Conservation (phyloP, 2,329 filamentous ascomycete genomes). For the Lomentospora prolificans region DNA sequence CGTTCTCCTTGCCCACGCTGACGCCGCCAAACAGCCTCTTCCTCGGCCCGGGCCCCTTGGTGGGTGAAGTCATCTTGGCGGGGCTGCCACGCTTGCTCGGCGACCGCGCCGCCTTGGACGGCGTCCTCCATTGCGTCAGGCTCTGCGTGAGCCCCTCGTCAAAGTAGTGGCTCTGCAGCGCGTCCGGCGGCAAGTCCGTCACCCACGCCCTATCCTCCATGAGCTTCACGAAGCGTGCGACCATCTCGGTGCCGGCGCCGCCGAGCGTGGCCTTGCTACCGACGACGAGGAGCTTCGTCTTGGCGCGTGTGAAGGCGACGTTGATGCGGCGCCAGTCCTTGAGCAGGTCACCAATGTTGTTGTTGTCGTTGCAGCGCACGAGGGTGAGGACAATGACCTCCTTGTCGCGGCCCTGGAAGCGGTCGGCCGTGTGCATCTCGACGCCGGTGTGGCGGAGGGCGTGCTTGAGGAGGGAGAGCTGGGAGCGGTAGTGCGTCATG, state of each 20-base stretch:
- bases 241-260: conserved; percentile 62
- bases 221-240: conserved; percentile 64
- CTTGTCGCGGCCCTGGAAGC: conserved; percentile 94
- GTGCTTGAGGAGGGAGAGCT: conserved; percentile 74
- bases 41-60: conserved; percentile 9
- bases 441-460: conserved; percentile 55
- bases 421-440: conserved; percentile 94
- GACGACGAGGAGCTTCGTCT: conserved; percentile 82
- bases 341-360: conserved; percentile 79
- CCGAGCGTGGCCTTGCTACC: conserved; percentile 72
- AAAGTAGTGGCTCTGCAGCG: conserved; percentile 59
- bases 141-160: conserved; percentile 44
- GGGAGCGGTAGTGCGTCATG: conserved; percentile 93
- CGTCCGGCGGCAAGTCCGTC: conserved; percentile 57
- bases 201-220: conserved; percentile 76
- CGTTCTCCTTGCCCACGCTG: conserved; percentile 32
- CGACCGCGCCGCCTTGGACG: conserved; percentile 6
- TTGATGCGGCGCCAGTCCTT: conserved; percentile 92
- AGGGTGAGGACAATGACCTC: conserved; percentile 81
- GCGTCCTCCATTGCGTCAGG: conserved; percentile 20
- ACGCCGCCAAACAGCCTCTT: conserved; percentile 9
- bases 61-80: conserved; percentile 9
- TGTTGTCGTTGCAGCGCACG: conserved; percentile 75
- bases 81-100: conserved; percentile 16
- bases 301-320: conserved; percentile 86